Conservation (phyloP, 441 rosid genomes). For the Gossypium schwendimanii region DNA sequence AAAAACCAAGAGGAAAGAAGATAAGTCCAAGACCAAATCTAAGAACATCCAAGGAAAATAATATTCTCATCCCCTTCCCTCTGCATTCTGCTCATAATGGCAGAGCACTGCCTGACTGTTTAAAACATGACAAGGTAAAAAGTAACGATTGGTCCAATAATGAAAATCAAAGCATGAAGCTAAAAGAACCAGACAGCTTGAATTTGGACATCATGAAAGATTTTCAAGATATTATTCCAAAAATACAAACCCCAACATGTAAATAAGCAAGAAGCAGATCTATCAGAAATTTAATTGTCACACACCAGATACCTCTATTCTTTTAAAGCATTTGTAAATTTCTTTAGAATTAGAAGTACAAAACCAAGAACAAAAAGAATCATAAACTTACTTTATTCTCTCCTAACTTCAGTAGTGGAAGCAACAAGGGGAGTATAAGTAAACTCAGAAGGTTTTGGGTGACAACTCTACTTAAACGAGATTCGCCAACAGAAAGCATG, state of each 20-base stretch:
- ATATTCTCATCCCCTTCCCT: not conserved
- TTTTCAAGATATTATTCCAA: not conserved
- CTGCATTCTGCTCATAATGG: not conserved
- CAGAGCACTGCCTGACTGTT: slow-evolving; percentile 1
- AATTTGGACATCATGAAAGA: not conserved
- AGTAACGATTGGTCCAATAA: not conserved
- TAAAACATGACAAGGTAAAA: not conserved
- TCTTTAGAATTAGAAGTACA: not conserved
- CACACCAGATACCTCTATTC: not conserved
- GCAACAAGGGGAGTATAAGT: slow-evolving; percentile 46
- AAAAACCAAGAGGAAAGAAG: not conserved
- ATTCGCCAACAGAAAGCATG: slow-evolving; percentile 42
- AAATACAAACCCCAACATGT: not conserved
- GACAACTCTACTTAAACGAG: slow-evolving; percentile 42
- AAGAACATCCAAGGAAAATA: not conserved
- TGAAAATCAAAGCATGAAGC: not conserved
- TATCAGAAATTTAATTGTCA: not conserved
- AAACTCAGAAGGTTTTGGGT: slow-evolving; percentile 38
- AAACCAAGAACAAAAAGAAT: slow-evolving; percentile 6
- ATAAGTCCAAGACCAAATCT: not conserved
- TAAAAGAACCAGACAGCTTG: not conserved
- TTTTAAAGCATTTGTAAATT: slow-evolving; percentile 1
- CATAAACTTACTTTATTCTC: slow-evolving; percentile 41
- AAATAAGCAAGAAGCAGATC: not conserved
- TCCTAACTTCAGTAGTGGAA: slow-evolving; percentile 35